Evolutionary conservation across 495 filamentous ascomycete genomes (phyloP).

Genomic region (Tuber brumale): DNA sequence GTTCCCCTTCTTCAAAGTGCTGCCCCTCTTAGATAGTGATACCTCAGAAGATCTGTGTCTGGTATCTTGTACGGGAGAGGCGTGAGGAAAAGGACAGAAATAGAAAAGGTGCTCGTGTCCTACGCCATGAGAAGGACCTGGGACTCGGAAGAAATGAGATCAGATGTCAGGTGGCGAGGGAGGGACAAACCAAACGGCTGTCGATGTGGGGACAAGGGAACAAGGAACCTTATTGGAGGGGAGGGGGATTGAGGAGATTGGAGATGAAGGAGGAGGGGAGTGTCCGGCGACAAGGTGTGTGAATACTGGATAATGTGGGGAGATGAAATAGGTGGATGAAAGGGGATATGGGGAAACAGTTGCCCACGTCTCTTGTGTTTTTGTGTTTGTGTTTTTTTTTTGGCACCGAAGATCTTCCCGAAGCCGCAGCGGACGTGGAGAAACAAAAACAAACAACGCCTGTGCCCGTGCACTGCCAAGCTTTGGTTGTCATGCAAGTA

Average conservation of each 20-base stretch:
- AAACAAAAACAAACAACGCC: conserved; percentile 34
- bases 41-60: background rate
- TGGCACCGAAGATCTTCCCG: conserved; percentile 20
- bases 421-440: conserved; percentile 15
- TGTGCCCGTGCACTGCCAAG: conserved; percentile 25
- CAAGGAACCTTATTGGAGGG: conserved; percentile 11
- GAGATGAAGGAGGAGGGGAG: conserved; percentile 9
- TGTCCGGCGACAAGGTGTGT: background rate
- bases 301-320: background rate
- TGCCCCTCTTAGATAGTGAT: background rate
- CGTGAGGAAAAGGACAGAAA: background rate
- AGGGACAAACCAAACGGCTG: background rate
- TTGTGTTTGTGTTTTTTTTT: conserved; percentile 39
- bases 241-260: conserved; percentile 12
- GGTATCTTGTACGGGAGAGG: background rate
- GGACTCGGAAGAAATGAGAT: conserved; percentile 32
- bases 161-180: conserved; percentile 6
- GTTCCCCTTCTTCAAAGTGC: background rate
- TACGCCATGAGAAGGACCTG: conserved; percentile 34
- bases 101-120: conserved; percentile 13
- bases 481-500: background rate
- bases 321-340: conserved; percentile 17
- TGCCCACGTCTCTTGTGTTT: conserved; percentile 6
- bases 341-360: background rate
- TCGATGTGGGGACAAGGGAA: conserved; percentile 15